These are phyloP conservation scores for Gyromitra esculenta DNA, from an alignment of 2,329 filamentous ascomycete genomes.

Conservation along the genomic window DNA sequence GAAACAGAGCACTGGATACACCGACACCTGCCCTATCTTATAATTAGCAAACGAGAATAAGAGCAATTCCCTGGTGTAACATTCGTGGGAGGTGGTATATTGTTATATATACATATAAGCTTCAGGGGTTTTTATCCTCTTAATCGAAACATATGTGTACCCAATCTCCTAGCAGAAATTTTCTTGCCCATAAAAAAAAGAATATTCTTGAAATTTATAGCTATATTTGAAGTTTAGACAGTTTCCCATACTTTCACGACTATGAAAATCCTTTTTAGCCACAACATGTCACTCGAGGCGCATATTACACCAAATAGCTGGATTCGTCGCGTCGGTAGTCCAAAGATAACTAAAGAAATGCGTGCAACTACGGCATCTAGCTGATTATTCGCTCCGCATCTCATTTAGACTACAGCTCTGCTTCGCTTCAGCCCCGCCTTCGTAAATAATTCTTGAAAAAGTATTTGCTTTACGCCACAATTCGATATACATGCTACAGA, in stretches of 20 bases:
- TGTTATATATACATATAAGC: background rate
- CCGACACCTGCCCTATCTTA: too few species aligned
- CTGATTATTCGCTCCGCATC: background rate
- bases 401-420: background rate
- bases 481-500: background rate
- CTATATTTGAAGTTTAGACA: background rate
- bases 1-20: too few species aligned
- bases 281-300: background rate
- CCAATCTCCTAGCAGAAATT: background rate
- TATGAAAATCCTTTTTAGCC: background rate
- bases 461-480: background rate
- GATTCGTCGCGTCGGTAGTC: too few species aligned
- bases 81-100: too few species aligned
- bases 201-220: background rate
- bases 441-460: background rate
- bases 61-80: too few species aligned
- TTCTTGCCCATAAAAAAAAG: background rate
- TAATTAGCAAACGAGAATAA: too few species aligned
- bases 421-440: background rate
- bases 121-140: background rate
- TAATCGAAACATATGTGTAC: background rate
- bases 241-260: too few species aligned
- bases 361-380: too few species aligned
- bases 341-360: too few species aligned
- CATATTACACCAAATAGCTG: background rate